phyloP scores from a whole-genome alignment of 345 rosid species.

The rapeseed (Brassica napus) region DNA sequence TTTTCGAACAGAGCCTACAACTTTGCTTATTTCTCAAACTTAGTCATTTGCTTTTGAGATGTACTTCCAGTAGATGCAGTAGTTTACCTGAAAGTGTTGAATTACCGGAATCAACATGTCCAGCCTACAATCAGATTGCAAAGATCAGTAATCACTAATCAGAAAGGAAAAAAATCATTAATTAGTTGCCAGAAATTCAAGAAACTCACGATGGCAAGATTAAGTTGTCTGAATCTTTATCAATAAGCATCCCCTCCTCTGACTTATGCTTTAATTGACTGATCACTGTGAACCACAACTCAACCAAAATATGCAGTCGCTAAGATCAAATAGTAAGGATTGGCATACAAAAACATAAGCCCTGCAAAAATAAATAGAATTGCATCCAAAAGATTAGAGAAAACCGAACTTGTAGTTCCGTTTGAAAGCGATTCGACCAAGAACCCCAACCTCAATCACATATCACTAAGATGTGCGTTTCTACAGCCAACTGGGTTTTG shows the following conservation, averaged over 20 bases:
- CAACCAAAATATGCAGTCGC: too few species aligned
- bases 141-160: conserved; percentile 14
- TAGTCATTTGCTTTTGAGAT: conserved; percentile 91
- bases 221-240: conserved; percentile 67
- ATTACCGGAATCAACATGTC: conserved; percentile 98
- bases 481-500: too few species aligned
- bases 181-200: conserved; percentile 2
- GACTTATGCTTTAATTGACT: conserved; percentile 51
- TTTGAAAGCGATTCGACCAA: too few species aligned
- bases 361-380: too few species aligned
- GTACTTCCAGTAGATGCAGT: conserved; percentile 79
- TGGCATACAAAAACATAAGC: too few species aligned
- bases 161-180: not conserved
- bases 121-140: conserved; percentile 57
- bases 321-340: too few species aligned
- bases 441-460: too few species aligned
- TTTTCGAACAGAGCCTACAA: not conserved
- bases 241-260: conserved; percentile 87
- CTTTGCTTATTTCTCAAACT: conserved; percentile 88
- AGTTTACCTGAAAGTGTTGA: conserved; percentile 97
- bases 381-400: too few species aligned
- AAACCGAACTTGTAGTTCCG: too few species aligned
- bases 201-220: conserved; percentile 84
- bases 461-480: too few species aligned
- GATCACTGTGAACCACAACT: too few species aligned